Conservation (phyloP, 1,284 basidiomycete species). For the Tylopilus sp. region DNA sequence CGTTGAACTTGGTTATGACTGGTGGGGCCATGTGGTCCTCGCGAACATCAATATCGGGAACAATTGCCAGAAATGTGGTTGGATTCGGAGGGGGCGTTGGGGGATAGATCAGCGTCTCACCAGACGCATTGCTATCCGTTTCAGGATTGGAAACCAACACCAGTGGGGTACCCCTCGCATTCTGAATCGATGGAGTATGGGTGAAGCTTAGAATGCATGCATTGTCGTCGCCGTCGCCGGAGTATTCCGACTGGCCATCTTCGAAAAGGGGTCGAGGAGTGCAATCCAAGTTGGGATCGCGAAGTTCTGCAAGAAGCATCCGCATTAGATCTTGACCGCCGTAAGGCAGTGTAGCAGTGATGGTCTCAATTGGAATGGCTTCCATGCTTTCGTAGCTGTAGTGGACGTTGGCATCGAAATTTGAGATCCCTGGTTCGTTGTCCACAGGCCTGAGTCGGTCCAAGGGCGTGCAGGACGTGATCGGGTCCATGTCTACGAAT, state of each 20-base stretch:
- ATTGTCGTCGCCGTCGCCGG: not conserved
- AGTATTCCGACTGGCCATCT: conserved; percentile 5
- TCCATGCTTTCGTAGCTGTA: not conserved
- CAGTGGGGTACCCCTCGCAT: not conserved
- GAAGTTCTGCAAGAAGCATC: conserved; percentile 18
- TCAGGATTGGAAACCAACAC: not conserved
- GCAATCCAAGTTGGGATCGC: conserved; percentile 12
- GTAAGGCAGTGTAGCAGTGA: not conserved
- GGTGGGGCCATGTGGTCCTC: not conserved
- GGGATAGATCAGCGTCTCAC: conserved; percentile 12
- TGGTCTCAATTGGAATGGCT: not conserved
- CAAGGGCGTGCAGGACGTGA: not conserved
- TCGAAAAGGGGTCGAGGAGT: conserved; percentile 10
- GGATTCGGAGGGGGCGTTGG: conserved; percentile 10
- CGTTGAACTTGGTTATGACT: not conserved
- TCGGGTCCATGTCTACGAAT: not conserved
- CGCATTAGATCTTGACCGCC: conserved; percentile 12
- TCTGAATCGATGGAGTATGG: not conserved
- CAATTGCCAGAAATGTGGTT: not conserved
- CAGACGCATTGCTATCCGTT: conserved; percentile 1
- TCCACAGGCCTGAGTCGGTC: not conserved
- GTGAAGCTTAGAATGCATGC: not conserved
- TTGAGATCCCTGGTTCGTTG: not conserved
- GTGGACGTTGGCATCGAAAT: not conserved
- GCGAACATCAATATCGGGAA: not conserved